These are phyloP conservation scores for Clitopilus hobsonii DNA, from an alignment of 768 basidiomycete genomes.

Conservation along the genomic window DNA sequence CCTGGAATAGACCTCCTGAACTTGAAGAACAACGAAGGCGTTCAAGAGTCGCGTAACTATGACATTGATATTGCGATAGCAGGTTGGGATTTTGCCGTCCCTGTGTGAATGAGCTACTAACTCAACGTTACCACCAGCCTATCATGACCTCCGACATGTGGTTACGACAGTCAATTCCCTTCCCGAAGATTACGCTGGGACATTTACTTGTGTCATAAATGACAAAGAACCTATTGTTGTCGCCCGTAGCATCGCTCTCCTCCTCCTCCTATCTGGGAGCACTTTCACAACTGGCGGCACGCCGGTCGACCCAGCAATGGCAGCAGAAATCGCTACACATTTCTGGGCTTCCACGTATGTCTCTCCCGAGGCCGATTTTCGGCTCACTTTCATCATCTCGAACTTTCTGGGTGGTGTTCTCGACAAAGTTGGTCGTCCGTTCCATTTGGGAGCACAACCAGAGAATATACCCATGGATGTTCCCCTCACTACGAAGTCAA, in stretches of 20 bases:
- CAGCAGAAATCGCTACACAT: not conserved
- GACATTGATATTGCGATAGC: not conserved
- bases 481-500: not conserved
- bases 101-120: no score
- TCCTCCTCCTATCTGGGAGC: not conserved
- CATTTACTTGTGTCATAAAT: not conserved
- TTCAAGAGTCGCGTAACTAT: not conserved
- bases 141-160: not conserved
- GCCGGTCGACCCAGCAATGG: not conserved
- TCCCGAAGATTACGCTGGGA: not conserved
- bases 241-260: not conserved
- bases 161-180: constrained; percentile 2
- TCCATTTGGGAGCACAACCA: no score
- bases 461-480: no score
- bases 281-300: not conserved
- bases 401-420: not conserved
- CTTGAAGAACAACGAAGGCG: not conserved
- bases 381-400: not conserved
- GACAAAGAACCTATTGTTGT: constrained; percentile 1
- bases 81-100: no score
- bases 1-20: not conserved
- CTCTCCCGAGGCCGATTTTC: not conserved
- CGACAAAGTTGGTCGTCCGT: no score
- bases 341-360: not conserved
- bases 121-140: not conserved